A percentile compares a stretch with the other conserved stretches of the same genome.
Conservation (phyloP, 2,329 filamentous ascomycete species). For the Onygenales sp. region DNA sequence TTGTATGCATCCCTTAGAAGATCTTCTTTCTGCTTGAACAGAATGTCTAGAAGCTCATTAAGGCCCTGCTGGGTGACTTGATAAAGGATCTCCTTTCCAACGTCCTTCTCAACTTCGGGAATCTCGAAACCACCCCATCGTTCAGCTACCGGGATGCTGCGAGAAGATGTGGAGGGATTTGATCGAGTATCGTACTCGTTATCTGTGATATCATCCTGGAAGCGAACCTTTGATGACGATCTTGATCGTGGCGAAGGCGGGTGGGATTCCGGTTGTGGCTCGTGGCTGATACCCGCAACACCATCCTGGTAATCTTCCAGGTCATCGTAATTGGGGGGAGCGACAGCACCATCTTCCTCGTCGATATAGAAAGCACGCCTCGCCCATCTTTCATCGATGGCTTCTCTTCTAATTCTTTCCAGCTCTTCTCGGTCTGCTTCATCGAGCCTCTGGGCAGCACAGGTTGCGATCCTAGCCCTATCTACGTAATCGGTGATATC, state of each 20-base stretch:
- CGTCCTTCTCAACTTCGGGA: slow-evolving; percentile 69
- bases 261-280: slow-evolving; percentile 21
- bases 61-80: slow-evolving; percentile 86
- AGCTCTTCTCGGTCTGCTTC: slow-evolving; percentile 28
- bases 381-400: slow-evolving; percentile 63
- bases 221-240: slow-evolving; percentile 71
- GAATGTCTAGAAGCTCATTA: slow-evolving; percentile 78
- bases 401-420: slow-evolving; percentile 28
- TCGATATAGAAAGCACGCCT: slow-evolving; percentile 74
- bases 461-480: slow-evolving; percentile 29
- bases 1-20: slow-evolving; percentile 58
- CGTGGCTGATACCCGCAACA: slow-evolving; percentile 15
- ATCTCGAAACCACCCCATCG: slow-evolving; percentile 71
- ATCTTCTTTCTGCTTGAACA: slow-evolving; percentile 77
- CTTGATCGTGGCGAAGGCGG: slow-evolving; percentile 50
- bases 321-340: slow-evolving; percentile 51
- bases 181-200: slow-evolving; percentile 62
- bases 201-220: slow-evolving; percentile 57
- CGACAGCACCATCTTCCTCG: slow-evolving; percentile 66
- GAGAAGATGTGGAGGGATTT: slow-evolving; percentile 63
- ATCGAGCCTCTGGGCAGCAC: slow-evolving; percentile 29
- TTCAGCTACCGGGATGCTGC: slow-evolving; percentile 56
- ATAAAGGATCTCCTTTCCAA: slow-evolving; percentile 80
- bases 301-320: slow-evolving; percentile 46
- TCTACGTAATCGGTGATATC: slow-evolving; percentile 35